Evolutionary conservation across 164 flowering plant species (phyloP).

Genomic region (Magnolia sinica): DNA sequence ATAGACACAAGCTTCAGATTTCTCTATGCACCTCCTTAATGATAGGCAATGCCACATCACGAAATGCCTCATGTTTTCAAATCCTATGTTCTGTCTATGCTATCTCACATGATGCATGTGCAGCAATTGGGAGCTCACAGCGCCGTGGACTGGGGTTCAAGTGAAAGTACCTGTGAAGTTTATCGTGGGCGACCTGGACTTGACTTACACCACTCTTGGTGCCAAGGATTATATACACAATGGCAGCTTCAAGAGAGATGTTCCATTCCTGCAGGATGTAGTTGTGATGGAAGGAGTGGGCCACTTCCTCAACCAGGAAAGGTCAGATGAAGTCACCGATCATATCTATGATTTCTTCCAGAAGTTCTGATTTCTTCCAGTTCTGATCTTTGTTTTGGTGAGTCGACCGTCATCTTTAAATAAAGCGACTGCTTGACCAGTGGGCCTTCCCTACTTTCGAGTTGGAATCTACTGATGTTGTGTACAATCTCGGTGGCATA

Average conservation of each 20-base stretch:
- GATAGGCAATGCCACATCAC: no score
- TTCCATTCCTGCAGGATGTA: constrained; percentile 11
- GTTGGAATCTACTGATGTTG: no score
- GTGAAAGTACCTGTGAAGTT: constrained; percentile 42
- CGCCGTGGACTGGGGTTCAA: constrained; percentile 49
- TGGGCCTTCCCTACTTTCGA: background rate
- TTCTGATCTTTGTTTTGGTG: background rate
- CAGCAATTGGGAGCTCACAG: constrained; percentile 52
- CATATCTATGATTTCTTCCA: constrained; percentile 11
- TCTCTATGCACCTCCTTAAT: no score
- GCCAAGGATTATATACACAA: constrained; percentile 32
- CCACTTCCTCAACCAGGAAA: constrained; percentile 16
- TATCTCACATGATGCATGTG: background rate
- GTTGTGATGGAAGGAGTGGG: constrained; percentile 14
- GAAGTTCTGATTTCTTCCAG: constrained; percentile 8
- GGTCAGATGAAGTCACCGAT: constrained; percentile 7
- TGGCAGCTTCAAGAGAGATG: constrained; percentile 20
- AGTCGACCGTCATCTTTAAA: background rate
- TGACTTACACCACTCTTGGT: constrained; percentile 26
- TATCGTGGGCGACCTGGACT: constrained; percentile 40
- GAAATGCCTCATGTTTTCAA: no score
- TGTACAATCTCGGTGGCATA: no score
- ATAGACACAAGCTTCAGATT: no score
- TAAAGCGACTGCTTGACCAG: background rate
- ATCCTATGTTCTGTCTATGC: no score